These are phyloP conservation scores for Polytrichum formosum DNA, from an alignment of 225 moss, liverwort and hornwort genomes.

Conservation along the genomic window DNA sequence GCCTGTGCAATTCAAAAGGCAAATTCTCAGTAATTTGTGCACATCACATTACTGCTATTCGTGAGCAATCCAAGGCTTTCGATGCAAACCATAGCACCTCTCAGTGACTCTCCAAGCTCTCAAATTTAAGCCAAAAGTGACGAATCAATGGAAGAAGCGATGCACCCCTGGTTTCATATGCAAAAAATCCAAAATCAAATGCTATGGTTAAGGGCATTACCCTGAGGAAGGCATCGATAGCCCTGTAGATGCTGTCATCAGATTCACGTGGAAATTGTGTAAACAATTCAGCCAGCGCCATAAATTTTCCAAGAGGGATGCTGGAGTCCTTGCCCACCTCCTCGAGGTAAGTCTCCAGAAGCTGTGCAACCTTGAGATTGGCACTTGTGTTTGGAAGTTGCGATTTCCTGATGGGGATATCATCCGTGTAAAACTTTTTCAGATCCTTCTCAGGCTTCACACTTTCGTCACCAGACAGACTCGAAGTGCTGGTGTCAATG, in stretches of 20 bases:
- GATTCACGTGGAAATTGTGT: slow-evolving; percentile 62
- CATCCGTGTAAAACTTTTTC: slow-evolving; percentile 16
- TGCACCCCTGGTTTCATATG: too few species aligned
- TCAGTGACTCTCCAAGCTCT: too few species aligned
- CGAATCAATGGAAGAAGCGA: too few species aligned
- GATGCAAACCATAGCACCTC: too few species aligned
- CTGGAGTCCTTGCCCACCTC: slow-evolving; percentile 73
- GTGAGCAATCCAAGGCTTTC: too few species aligned
- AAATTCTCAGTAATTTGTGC: too few species aligned
- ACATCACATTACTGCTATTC: too few species aligned
- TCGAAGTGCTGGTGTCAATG: slow-evolving; percentile 9
- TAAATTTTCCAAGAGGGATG: slow-evolving; percentile 57
- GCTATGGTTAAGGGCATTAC: slow-evolving; percentile 10
- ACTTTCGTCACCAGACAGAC: slow-evolving; percentile 14
- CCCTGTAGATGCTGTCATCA: slow-evolving; percentile 70
- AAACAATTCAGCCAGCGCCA: slow-evolving; percentile 58
- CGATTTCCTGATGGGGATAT: slow-evolving; percentile 14
- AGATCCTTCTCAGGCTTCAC: slow-evolving; percentile 22
- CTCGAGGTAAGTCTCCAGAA: slow-evolving; percentile 62
- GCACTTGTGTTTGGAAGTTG: slow-evolving; percentile 19
- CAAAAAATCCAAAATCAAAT: too few species aligned
- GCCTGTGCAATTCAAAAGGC: slow-evolving; percentile 9
- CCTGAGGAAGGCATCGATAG: slow-evolving; percentile 70
- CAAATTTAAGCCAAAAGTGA: too few species aligned
- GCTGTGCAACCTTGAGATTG: slow-evolving; percentile 60